Base-by-base conservation (phyloP, 2,329 filamentous ascomycete genomes). In the Colletotrichum filicis region DNA sequence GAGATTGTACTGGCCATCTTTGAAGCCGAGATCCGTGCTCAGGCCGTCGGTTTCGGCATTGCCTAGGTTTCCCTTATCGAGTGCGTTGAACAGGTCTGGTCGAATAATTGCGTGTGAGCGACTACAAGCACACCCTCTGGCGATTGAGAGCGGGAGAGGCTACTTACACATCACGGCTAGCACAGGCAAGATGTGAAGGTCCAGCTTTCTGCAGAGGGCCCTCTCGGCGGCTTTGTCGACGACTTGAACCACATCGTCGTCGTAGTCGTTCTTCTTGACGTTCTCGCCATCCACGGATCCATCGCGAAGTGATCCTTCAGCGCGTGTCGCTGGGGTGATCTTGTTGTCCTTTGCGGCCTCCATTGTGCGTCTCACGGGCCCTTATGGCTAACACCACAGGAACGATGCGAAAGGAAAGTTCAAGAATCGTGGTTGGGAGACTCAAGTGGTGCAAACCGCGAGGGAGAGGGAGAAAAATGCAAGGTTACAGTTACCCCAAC, bases 1-100 rank as follows among this genome's bases (percentile, higher is more conserved):
- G 58, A 91, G 88, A 80, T 94, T 95, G 84, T 95, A 94, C 80
- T 94, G 88, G 77, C 90, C 87, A 3, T 78, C 70, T 66, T 86
- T 78, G 14, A 85, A 78, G 3, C 82, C 82, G 53, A 73, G 70
- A 80, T 75, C 59, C 32, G 61, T 69, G 32, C 70, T 73, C 53
- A 73, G 16, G 37, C 70, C 70, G 5, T 61, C 83, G 0, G 84
- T 86, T 75, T 87, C 81, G n/a, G 83, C 85, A 75, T 87, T 87
- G 32, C 83, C 83, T 28, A 81, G 73, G 60, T 80, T 83, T 14
- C 78, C 77, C 71, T 82, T 82, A 78, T 88, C 86, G 19, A 88
- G 81, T 9, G 82, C 81, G 75, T 87, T 87, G 80, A 87, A 87
- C 28, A 87, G 82, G 75, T 87, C 81, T 82, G 67, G 62, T 32